Conservation (phyloP, 495 filamentous ascomycete genomes). For the Halenospora varia region DNA sequence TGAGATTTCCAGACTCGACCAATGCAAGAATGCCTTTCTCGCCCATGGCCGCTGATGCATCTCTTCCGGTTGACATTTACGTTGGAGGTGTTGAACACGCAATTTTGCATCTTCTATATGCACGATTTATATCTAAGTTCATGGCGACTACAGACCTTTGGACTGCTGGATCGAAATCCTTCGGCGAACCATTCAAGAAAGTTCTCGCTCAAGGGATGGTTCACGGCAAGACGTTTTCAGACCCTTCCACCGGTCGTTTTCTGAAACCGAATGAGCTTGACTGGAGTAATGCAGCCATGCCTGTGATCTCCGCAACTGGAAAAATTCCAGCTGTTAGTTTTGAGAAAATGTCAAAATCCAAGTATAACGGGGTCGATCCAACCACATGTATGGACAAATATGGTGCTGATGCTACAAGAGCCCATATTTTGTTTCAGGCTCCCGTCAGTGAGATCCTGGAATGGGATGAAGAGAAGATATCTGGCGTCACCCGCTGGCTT, state of each 20-base stretch:
- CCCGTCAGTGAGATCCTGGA: conserved; percentile 78
- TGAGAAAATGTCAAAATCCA: conserved; percentile 97
- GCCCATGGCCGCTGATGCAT: conserved; percentile 44
- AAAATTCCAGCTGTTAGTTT: conserved; percentile 57
- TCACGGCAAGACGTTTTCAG: conserved; percentile 76
- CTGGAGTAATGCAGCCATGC: conserved; percentile 48
- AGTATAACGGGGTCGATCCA: conserved; percentile 90
- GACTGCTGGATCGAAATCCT: conserved; percentile 37
- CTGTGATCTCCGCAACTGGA: conserved; percentile 56
- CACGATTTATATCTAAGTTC: conserved; percentile 88
- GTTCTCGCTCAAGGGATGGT: conserved; percentile 92
- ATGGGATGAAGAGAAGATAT: conserved; percentile 83
- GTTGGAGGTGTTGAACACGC: conserved; percentile 88
- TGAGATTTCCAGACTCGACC: conserved; percentile 69
- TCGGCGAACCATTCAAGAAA: conserved; percentile 69
- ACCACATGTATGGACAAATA: conserved; percentile 62
- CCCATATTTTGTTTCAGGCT: conserved; percentile 84
- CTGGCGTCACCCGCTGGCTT: conserved; percentile 78
- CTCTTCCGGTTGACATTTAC: conserved; percentile 77
- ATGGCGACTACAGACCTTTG: conserved; percentile 54
- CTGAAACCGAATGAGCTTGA: conserved; percentile 76
- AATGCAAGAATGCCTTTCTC: conserved; percentile 61
- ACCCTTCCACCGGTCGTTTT: conserved; percentile 72
- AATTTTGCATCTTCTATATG: conserved; percentile 87
- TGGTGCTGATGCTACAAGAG: conserved; percentile 79